Evolutionary conservation across 345 rosid genomes (phyloP), one percentile per base, ranked within the genome.

Genomic region (Pelargonium nanum): DNA sequence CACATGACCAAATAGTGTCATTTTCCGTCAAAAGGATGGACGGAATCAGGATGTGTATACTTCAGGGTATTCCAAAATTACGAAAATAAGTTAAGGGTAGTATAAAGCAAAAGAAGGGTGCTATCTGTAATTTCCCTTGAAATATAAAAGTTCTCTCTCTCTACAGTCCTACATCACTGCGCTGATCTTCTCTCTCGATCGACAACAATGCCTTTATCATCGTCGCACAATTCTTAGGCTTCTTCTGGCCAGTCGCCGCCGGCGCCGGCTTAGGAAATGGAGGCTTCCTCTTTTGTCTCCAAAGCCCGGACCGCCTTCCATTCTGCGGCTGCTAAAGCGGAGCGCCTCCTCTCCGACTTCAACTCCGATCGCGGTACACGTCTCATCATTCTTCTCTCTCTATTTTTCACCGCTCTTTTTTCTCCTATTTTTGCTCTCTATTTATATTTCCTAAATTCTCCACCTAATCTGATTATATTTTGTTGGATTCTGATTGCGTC

Each of bases 261-360:
- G 45, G 45, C 45, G 45, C 45, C 45, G 45, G 45, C 45, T 9
- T 40, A 40, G 48, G 48, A 40, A 65, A 79, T 86, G 90, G 87
- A 81, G 71, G 65, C 83, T 65, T 85, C 79, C 32, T 87, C 96
- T 20, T 89, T 89, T 63, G 98, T 81, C 54, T 76, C 93, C 70
- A 82, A 84, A 81, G 98, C 96, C 52, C 78, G 89, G 83, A 81
- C 83, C 24, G 98, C 95, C 76, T 74, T 92, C 74, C 84, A 87
- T 76, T 89, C 98, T 40, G 98, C 95, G 51, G 95, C 98, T 20
- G 96, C 95, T 61, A 86, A 87, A 80, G 96, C 98, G 77, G 98
- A 92, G 83, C 96, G 93, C 53, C 96, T 87, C 60, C 72, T 92
- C 75, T 70, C 80, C 68, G 98, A 91, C 70, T 74, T 91, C 59